Conservation (phyloP, 2,329 filamentous ascomycete genomes). For the Alternaria sp. region DNA sequence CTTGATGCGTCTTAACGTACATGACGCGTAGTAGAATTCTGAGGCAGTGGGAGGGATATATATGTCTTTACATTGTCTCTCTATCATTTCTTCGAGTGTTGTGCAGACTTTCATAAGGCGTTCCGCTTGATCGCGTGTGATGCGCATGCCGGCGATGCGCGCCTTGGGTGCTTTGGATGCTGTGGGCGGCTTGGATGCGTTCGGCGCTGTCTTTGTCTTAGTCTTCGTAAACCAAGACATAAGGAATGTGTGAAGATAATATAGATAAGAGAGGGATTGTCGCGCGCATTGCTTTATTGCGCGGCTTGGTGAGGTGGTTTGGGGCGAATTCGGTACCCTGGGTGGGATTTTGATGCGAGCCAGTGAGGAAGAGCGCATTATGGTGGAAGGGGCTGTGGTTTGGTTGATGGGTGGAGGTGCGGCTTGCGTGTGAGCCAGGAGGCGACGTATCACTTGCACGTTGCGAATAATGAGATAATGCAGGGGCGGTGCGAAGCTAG, state of each 20-base stretch:
- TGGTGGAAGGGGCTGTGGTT: background rate
- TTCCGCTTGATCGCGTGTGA: background rate
- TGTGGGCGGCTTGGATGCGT: background rate
- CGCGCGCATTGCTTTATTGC: background rate
- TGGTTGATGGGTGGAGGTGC: background rate
- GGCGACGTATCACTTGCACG: background rate
- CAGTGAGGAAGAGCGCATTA: background rate
- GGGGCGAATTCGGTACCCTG: background rate
- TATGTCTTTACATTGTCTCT: background rate
- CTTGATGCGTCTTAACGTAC: background rate
- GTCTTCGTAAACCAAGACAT: background rate
- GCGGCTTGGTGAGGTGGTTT: background rate
- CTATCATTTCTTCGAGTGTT: background rate
- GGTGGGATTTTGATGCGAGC: background rate
- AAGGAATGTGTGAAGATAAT: background rate
- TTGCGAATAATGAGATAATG: background rate
- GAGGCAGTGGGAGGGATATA: background rate
- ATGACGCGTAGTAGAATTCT: background rate
- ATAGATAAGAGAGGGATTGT: background rate
- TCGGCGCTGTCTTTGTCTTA: background rate
- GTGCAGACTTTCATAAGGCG: background rate
- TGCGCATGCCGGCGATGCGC: background rate
- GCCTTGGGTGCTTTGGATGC: background rate
- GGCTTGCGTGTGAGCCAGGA: background rate
- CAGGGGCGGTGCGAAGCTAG: background rate